phyloP scores from a whole-genome alignment of 2,329 filamentous ascomycete species.

The Xylariaceae sp. region DNA sequence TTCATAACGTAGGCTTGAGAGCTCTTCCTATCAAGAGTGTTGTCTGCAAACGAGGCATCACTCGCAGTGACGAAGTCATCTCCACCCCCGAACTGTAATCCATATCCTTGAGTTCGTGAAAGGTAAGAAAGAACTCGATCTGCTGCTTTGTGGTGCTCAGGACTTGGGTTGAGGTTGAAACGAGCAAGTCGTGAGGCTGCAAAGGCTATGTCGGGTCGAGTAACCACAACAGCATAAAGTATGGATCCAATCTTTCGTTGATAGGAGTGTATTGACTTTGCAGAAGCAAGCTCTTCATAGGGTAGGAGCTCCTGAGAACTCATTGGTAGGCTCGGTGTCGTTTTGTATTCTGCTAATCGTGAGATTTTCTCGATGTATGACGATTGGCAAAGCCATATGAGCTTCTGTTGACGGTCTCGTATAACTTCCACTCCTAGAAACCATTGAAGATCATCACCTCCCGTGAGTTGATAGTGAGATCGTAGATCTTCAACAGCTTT shows the following conservation, averaged over 20 bases:
- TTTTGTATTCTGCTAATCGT: background rate
- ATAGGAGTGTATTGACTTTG: background rate
- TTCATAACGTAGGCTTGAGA: constrained; percentile 4
- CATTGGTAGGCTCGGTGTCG: background rate
- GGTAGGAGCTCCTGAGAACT: background rate
- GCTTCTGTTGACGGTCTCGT: background rate
- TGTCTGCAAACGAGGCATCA: constrained; percentile 3
- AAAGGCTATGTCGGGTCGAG: constrained; percentile 3
- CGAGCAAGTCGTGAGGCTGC: background rate
- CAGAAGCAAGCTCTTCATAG: background rate
- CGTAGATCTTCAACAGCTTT: too few species aligned
- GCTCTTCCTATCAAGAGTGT: constrained; percentile 4
- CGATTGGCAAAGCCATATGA: background rate
- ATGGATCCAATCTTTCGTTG: constrained; percentile 1
- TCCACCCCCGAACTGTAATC: background rate
- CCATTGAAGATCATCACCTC: background rate
- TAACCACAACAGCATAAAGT: background rate
- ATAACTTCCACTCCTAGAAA: constrained; percentile 1
- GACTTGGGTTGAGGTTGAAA: background rate
- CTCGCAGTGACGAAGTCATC: background rate
- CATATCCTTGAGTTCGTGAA: background rate
- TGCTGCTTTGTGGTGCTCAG: background rate
- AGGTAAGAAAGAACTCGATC: background rate
- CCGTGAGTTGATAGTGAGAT: background rate
- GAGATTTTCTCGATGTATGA: constrained; percentile 5